Conservation (phyloP, 2,329 filamentous ascomycete species). For the Acarospora socialis region DNA sequence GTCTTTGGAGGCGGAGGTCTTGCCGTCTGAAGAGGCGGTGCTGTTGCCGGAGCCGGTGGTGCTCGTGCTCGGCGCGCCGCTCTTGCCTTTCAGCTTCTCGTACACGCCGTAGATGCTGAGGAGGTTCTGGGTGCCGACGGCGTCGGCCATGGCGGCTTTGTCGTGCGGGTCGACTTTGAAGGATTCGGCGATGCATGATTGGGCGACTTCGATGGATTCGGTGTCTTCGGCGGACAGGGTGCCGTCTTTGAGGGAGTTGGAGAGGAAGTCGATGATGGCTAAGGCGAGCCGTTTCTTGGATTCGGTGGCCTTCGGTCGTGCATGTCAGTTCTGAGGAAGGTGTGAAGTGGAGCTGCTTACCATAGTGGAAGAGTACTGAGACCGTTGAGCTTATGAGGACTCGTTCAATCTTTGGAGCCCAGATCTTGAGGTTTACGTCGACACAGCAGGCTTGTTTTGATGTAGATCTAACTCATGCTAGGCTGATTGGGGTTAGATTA, state of each 20-base stretch:
- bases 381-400: too few relatives aligned
- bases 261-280: constrained; percentile 91
- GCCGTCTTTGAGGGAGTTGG: constrained; percentile 70
- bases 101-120: constrained; percentile 89
- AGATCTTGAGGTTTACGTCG: too few relatives aligned
- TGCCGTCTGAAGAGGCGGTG: constrained; percentile 27
- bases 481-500: too few relatives aligned
- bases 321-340: too few relatives aligned
- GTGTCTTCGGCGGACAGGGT: constrained; percentile 76
- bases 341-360: too few relatives aligned
- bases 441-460: too few relatives aligned
- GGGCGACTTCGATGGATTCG: constrained; percentile 86
- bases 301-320: too few relatives aligned
- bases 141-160: constrained; percentile 55
- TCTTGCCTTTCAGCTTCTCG: constrained; percentile 74
- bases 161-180: constrained; percentile 89
- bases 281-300: constrained; percentile 83
- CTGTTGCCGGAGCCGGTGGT: constrained; percentile 30
- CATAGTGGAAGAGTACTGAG: too few relatives aligned
- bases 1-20: constrained; percentile 27
- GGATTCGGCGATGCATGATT: constrained; percentile 85
- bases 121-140: constrained; percentile 75
- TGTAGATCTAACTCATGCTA: too few relatives aligned
- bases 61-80: constrained; percentile 26
- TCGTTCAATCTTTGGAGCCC: too few relatives aligned